Percentiles rank a stretch among this genome's conserved stretches.
Evolutionary conservation across 805 yeast genomes (phyloP).

Genomic region (Clavispora phyllophila): DNA sequence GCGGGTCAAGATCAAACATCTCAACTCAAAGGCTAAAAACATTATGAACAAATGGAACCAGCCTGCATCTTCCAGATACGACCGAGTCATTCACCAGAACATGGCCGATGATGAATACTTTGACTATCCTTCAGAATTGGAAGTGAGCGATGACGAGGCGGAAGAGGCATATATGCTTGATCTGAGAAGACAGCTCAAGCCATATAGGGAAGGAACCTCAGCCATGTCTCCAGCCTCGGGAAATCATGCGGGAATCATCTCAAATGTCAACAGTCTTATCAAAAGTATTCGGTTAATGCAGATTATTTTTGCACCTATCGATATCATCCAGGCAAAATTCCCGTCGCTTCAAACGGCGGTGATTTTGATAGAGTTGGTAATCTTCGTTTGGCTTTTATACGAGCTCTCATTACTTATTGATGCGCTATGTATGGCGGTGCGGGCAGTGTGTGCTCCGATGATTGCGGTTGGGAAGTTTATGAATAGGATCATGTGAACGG

Average conservation of each 20-base stretch:
- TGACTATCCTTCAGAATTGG: conserved; percentile 18
- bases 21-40: conserved; percentile 5
- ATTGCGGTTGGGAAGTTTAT: conserved; percentile 40
- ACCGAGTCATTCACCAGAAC: background rate
- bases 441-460: conserved; percentile 43
- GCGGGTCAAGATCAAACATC: background rate
- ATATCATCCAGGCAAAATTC: conserved; percentile 30
- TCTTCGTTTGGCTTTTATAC: conserved; percentile 39
- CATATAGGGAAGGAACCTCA: background rate
- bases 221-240: conserved; percentile 1
- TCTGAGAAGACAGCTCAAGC: background rate
- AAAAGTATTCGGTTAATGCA: conserved; percentile 33
- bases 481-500: conserved; percentile 34
- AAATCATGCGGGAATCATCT: conserved; percentile 8
- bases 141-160: conserved; percentile 20
- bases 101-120: background rate
- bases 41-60: conserved; percentile 29
- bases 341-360: conserved; percentile 37
- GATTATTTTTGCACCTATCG: conserved; percentile 37
- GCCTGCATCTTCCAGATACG: conserved; percentile 8
- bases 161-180: background rate
- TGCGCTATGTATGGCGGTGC: conserved; percentile 41
- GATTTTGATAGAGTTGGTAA: conserved; percentile 31
- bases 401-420: conserved; percentile 38
- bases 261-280: conserved; percentile 27